These are phyloP conservation scores for Leccinum olivaceopallidum DNA, from an alignment of 768 basidiomycete genomes.

Conservation along the genomic window DNA sequence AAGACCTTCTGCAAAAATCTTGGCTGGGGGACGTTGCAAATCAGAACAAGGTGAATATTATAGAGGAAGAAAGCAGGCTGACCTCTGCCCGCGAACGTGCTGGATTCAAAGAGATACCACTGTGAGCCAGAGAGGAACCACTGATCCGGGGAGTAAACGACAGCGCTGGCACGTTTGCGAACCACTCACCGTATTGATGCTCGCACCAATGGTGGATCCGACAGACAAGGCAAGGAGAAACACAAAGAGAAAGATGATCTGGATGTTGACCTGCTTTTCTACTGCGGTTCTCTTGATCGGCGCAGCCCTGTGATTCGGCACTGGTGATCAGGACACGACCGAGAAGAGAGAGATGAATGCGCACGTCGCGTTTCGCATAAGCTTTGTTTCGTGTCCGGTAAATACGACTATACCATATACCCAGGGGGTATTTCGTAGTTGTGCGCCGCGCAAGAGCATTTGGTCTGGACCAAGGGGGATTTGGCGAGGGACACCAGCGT, in stretches of 20 bases:
- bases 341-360: conserved; percentile 28
- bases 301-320: conserved; percentile 60
- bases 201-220: conserved; percentile 90
- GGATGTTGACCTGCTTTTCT: conserved; percentile 92
- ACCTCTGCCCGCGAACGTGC: conserved; percentile 66
- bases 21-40: conserved; percentile 44
- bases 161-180: neutral
- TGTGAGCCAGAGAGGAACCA: conserved; percentile 81
- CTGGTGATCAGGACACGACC: neutral
- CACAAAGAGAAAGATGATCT: conserved; percentile 93
- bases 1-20: conserved; percentile 81
- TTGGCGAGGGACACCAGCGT: conserved; percentile 64
- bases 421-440: conserved; percentile 96
- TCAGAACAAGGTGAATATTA: neutral
- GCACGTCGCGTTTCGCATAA: conserved; percentile 98
- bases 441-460: conserved; percentile 90
- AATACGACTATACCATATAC: conserved; percentile 92
- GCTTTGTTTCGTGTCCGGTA: conserved; percentile 97
- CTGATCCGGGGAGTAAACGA: conserved; percentile 29
- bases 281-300: conserved; percentile 97
- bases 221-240: conserved; percentile 85
- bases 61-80: conserved; percentile 18
- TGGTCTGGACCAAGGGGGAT: conserved; percentile 95
- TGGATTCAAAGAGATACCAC: conserved; percentile 50
- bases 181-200: conserved; percentile 69